Evolutionary conservation across 257 asterid species (phyloP), one percentile per base, ranked within the genome.

Genomic region (Ocimum tenuiflorum): DNA sequence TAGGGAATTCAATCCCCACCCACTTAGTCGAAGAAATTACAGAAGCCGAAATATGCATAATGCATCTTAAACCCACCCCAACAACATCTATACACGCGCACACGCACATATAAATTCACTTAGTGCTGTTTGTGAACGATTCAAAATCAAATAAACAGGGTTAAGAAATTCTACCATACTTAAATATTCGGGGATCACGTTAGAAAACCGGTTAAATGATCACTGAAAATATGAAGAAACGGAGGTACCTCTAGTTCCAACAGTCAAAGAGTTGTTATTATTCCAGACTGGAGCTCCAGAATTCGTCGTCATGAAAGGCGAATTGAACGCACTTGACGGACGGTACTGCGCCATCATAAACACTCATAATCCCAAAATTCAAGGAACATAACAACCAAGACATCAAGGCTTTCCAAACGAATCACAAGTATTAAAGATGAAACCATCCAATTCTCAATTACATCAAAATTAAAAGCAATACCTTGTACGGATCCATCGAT

Each of bases 261-360:
- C 95, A 22, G 98, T 80, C 80, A 91, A 74, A 4, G 96, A 79
- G 69, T 87, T 79, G 84, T 87, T 82, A 52, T 88, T 86, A 84
- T 91, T 86, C 90, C 90, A 91, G 0, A 88, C 96, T 0, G 98
- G 98, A 69, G 92, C 86, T 27, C 98, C 98, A 2, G 91, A 77
- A 61, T 88, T 91, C 2, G 98, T 88, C 29, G 98, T 86, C 84
- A 80, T 80, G 76, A 82, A 91, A 3, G 95, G 85, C 24, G 95
- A 73, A 66, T 91, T 81, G 82, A 63, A 75, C 61, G 95, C 86
- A 69, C 95, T 91, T 14, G 98, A 91, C 15, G 98, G 87, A 12
- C 96, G 95, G 78, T 73, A 18, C 98, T 91, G 86, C 86, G 80
- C 66, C 73, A 75, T 60, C 47, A 79, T 45, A 15, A 67, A 60